These are phyloP conservation scores for Bipolaris gigantea DNA, from an alignment of 2,329 filamentous ascomycete genomes.

Conservation along the genomic window DNA sequence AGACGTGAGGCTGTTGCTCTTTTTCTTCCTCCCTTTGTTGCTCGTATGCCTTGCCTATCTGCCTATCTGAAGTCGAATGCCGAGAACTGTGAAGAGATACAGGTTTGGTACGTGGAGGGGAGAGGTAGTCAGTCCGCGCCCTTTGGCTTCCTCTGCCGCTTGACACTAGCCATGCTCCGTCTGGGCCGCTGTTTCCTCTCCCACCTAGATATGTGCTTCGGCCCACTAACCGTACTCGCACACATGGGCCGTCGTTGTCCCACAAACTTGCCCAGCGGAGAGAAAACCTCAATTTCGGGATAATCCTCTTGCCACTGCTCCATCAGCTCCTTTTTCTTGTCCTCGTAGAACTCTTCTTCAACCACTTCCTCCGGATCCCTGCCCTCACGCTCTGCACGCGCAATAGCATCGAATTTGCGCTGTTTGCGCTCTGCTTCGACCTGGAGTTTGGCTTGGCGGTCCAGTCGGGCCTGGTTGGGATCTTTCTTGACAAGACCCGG, in stretches of 20 bases:
- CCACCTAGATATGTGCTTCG: constrained; percentile 55
- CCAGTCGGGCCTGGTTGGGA: constrained; percentile 28
- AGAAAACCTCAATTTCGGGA: constrained; percentile 82
- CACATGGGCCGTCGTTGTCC: constrained; percentile 68
- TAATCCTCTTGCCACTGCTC: constrained; percentile 44
- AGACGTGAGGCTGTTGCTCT: too few relatives aligned
- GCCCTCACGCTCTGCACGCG: constrained; percentile 9
- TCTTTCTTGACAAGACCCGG: constrained; percentile 54
- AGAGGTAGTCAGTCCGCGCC: not conserved
- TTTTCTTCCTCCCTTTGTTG: too few relatives aligned
- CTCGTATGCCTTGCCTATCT: too few relatives aligned
- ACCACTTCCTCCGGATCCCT: constrained; percentile 39
- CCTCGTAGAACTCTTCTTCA: constrained; percentile 24
- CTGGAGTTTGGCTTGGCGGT: constrained; percentile 13
- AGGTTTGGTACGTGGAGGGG: not conserved
- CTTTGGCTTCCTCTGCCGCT: constrained; percentile 35
- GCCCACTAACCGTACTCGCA: constrained; percentile 64
- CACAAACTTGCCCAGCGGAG: constrained; percentile 80
- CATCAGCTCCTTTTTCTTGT: constrained; percentile 17
- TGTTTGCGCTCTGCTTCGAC: constrained; percentile 17
- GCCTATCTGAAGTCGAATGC: too few relatives aligned
- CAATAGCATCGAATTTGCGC: constrained; percentile 25
- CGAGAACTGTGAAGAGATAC: not conserved
- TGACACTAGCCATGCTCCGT: constrained; percentile 65
- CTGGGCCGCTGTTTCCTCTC: constrained; percentile 62